A percentile compares a stretch with the other conserved stretches of the same genome.
phyloP scores from a whole-genome alignment of 306 rosid genomes.

The Clitoria ternatea region DNA sequence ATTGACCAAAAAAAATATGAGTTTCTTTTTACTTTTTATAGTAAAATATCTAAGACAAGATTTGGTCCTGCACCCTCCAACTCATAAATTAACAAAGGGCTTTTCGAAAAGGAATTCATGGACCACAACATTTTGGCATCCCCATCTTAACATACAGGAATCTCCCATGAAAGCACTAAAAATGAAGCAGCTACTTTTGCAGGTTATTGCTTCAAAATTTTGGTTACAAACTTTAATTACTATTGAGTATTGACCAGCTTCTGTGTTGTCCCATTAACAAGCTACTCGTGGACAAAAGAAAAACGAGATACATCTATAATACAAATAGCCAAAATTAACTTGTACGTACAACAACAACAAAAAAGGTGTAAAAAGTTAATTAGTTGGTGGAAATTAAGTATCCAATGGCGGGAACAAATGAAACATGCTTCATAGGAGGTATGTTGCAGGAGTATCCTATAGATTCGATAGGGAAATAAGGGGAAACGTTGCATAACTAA shows the following conservation, averaged over 20 bases:
- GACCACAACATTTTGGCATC: constrained; percentile 72
- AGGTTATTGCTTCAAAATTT: constrained; percentile 18
- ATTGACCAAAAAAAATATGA: neutral
- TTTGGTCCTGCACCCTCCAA: constrained; percentile 40
- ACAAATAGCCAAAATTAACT: neutral
- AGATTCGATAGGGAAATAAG: neutral
- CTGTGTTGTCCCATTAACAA: constrained; percentile 16
- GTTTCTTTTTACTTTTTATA: constrained; percentile 28
- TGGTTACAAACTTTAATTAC: constrained; percentile 25
- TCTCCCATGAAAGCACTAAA: constrained; percentile 51
- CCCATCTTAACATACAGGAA: constrained; percentile 48
- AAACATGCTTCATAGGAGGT: neutral
- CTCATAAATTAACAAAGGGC: constrained; percentile 40
- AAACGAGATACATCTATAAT: neutral
- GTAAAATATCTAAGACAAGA: constrained; percentile 50
- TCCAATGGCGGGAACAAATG: neutral
- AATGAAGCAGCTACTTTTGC: constrained; percentile 50
- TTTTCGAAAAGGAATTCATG: constrained; percentile 53
- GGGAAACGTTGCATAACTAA: neutral
- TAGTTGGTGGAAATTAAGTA: neutral
- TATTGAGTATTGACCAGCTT: constrained; percentile 22
- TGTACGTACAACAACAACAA: no score
- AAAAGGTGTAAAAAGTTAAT: neutral
- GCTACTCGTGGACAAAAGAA: neutral
- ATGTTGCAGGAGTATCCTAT: neutral